phyloP scores from a whole-genome alignment of 306 rosid genomes.

The barrel medic (Medicago truncatula) region DNA sequence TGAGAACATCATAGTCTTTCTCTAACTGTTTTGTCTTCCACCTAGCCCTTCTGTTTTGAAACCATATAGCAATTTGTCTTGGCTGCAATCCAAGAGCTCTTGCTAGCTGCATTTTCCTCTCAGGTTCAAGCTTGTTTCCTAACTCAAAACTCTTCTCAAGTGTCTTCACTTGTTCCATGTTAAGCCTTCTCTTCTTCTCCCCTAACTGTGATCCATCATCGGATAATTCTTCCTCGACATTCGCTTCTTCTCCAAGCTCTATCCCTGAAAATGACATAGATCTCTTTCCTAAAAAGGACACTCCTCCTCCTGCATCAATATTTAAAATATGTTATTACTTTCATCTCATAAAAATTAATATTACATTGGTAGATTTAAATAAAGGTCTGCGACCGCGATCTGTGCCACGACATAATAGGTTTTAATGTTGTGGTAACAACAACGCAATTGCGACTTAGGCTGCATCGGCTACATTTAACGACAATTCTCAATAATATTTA shows the following conservation, averaged over 20 bases:
- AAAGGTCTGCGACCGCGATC: neutral
- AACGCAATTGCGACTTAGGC: neutral
- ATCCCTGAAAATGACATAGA: conserved; percentile 84
- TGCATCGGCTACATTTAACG: neutral
- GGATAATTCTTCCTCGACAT: conserved; percentile 81
- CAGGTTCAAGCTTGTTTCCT: conserved; percentile 95
- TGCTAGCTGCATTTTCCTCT: conserved; percentile 95
- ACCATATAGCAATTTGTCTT: conserved; percentile 93
- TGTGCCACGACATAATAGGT: neutral
- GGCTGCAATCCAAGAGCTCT: conserved; percentile 91
- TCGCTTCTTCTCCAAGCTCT: conserved; percentile 75
- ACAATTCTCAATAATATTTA: neutral
- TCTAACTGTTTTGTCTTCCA: conserved; percentile 97
- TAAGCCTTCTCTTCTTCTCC: conserved; percentile 93
- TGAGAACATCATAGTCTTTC: conserved; percentile 86
- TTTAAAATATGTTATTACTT: neutral
- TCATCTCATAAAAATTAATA: neutral
- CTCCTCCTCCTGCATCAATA: conserved; percentile 61
- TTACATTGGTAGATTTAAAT: neutral
- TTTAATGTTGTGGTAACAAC: neutral
- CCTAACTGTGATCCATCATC: conserved; percentile 93
- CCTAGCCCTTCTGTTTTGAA: conserved; percentile 92
- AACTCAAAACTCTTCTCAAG: conserved; percentile 96
- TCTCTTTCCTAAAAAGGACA: conserved; percentile 81
- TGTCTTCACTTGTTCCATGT: conserved; percentile 91